These are phyloP conservation scores for Psilocybe cubensis DNA, from an alignment of 768 basidiomycete species.

Conservation along the genomic window DNA sequence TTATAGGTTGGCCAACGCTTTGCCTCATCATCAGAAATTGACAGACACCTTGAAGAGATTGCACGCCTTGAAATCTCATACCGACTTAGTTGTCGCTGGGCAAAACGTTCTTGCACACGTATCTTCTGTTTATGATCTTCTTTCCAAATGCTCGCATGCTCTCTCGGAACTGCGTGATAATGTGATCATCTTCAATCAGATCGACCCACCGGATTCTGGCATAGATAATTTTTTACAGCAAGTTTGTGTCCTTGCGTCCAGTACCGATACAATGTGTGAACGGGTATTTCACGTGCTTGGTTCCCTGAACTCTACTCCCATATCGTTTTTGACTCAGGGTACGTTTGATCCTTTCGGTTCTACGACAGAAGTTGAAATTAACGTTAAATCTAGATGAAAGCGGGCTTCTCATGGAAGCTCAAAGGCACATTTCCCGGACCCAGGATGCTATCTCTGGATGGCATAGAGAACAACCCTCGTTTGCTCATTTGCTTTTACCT, in stretches of 20 bases:
- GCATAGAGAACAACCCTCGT: slow-evolving; percentile 27
- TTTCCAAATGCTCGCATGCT: slow-evolving; percentile 34
- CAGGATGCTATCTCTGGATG: slow-evolving; percentile 25
- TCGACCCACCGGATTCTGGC: slow-evolving; percentile 1
- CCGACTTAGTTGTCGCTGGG: slow-evolving; percentile 26
- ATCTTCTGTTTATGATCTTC: slow-evolving; percentile 23
- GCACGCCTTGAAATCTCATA: slow-evolving; percentile 20
- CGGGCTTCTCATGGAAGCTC: slow-evolving; percentile 29
- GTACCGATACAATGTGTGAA: neutral
- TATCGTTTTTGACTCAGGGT: slow-evolving; percentile 17
- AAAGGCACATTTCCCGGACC: slow-evolving; percentile 22
- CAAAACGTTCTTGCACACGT: slow-evolving; percentile 22
- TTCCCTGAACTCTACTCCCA: neutral
- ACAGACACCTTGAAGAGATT: slow-evolving; percentile 32
- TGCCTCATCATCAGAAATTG: slow-evolving; percentile 27
- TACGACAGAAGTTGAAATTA: neutral
- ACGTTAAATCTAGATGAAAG: slow-evolving; percentile 38
- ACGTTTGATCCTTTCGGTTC: neutral
- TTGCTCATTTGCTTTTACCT: slow-evolving; percentile 36
- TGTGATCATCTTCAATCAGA: slow-evolving; percentile 6
- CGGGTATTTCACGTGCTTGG: slow-evolving; percentile 1
- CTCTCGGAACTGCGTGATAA: slow-evolving; percentile 17
- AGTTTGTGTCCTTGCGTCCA: slow-evolving; percentile 1
- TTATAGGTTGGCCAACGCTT: slow-evolving; percentile 33
- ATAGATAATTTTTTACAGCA: slow-evolving; percentile 7